Evolutionary conservation across 2,329 filamentous ascomycete species (phyloP), one percentile per base, ranked within the genome.

Genomic region (Neonectria hederae): DNA sequence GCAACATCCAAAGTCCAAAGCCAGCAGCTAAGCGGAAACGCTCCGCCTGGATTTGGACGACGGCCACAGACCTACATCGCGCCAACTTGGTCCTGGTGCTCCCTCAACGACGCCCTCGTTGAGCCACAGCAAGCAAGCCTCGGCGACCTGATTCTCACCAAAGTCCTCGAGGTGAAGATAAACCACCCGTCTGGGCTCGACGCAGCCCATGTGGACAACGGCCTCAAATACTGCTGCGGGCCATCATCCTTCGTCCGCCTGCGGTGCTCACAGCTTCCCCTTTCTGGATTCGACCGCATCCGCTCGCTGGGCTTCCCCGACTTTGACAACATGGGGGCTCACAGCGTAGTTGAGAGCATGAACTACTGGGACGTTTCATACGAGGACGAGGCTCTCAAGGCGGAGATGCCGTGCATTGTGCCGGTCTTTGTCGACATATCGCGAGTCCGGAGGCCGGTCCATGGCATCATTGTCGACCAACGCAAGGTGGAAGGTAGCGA

Each of bases 71-170:
- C 56, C 7, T 61, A 65, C 8, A 2, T 65, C 7, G 54, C 59
- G 5, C 66, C 66, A 1, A 57, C 52, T 0, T 65, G 65, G 65
- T 67, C 62, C 1, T 68, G 65, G 66, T 69, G 48, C 32, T 69
- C 66, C 4, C 4, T 69, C 9, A 63, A 63, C n/a, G 38, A 65
- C 19, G n/a, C 38, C 1, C 21, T 53, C n/a, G 43, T 69, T 3
- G 65, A 63, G 42, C 55, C 55, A 0, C 62, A 68, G 11, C 58
- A 57, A 46, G 22, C 21, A 8, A 42, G 42, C 2, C 21, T 52
- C 0, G 3, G 49, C 3, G 53, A 61, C 24, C 19, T 43, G 3
- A 28, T 38, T 7, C 52, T 67, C 17, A 38, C 48, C 2, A 38
- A 28, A 19, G 14, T 68, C 11, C 21, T 65, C 2, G 53, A 61